Base-by-base conservation (phyloP, 73 alveolate genomes). In the Halteria grandinella region DNA sequence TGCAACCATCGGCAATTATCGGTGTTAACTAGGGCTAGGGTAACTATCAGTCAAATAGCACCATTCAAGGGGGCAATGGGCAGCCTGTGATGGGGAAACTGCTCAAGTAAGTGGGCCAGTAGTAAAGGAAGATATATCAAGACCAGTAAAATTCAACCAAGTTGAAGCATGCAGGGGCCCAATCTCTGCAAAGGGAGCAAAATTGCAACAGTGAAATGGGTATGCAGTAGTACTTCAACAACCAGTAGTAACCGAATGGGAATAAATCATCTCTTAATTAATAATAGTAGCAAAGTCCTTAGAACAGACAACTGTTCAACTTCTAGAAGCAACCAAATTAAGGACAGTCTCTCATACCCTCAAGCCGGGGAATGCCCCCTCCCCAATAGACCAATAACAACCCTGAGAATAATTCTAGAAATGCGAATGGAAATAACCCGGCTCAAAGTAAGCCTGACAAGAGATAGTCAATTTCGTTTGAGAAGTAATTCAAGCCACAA, bases 381-480 rank as follows among this genome's bases (percentile, higher is more conserved):
- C 18, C 55, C 50, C 10, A 31, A 17, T 5, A 57, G 14, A 31
- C 31, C n/a, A 57, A 23, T 5, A 8, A 5, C 20, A 57, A 32
- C 51, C 25, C 11, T 18, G 31, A 57, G 54, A 57, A 7, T 31
- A 7, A 8, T 11, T 17, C n/a, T 7, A 11, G n/a, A 5, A 45
- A 34, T 8, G 31, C 31, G 28, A 57, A 14, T 57, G 25, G 27
- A 11, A 54, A 39, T 39, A 39, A 57, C 28, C 36, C 36, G 17
- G 31, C 74, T 6, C 31, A 54, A 31, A 57, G 36, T 31, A 31
- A 57, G 4, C 31, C 36, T 5, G 74, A 57, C n/a, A 57, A 57
- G 36, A 57, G 74, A 57, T 28, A 57, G 28, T 57, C 74, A 12
- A 57, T 57, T 12, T 57, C 74, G 36, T 57, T 57, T 21, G 74